Evolutionary conservation across 441 rosid species (phyloP).

Genomic region (Populus tomentosa): DNA sequence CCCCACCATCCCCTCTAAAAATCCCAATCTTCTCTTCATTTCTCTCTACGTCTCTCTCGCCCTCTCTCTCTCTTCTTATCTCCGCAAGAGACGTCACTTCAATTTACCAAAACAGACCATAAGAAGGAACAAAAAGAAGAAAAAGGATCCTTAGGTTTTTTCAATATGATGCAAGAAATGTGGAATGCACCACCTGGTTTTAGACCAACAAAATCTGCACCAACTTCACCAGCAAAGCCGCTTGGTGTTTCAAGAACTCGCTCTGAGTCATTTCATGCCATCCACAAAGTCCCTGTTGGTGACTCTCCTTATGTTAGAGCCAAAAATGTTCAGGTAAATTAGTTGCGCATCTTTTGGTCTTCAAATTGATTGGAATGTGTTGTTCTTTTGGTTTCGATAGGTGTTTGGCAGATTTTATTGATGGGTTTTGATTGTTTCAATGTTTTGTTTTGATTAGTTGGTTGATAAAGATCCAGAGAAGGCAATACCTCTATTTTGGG

Average conservation of each 20-base stretch:
- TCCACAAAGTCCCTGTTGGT: constrained; percentile 87
- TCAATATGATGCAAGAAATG: constrained; percentile 50
- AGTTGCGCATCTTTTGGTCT: background rate
- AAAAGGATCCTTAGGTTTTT: too few species aligned
- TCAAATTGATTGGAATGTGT: background rate
- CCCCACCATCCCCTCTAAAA: constrained; percentile 18
- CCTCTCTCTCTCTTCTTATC: constrained; percentile 3
- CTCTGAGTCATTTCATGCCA: constrained; percentile 78
- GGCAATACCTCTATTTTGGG: constrained; percentile 88
- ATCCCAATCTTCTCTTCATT: background rate
- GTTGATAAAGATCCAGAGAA: constrained; percentile 89
- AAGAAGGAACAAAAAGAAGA: background rate
- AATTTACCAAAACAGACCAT: background rate
- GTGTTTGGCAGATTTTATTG: constrained; percentile 5
- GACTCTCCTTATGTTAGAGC: constrained; percentile 92
- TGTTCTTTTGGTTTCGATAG: background rate
- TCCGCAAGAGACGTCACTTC: constrained; percentile 10
- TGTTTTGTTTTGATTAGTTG: constrained; percentile 38
- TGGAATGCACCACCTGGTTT: constrained; percentile 81
- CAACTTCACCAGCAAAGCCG: constrained; percentile 86
- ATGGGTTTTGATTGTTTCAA: constrained; percentile 9
- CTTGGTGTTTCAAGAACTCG: constrained; percentile 62
- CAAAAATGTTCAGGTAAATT: constrained; percentile 78
- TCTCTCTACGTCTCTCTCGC: constrained; percentile 6
- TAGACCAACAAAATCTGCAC: constrained; percentile 92